Evolutionary conservation across 257 asterid species (phyloP), one percentile per base, ranked within the genome.

Genomic region (Pogostemon cablin): DNA sequence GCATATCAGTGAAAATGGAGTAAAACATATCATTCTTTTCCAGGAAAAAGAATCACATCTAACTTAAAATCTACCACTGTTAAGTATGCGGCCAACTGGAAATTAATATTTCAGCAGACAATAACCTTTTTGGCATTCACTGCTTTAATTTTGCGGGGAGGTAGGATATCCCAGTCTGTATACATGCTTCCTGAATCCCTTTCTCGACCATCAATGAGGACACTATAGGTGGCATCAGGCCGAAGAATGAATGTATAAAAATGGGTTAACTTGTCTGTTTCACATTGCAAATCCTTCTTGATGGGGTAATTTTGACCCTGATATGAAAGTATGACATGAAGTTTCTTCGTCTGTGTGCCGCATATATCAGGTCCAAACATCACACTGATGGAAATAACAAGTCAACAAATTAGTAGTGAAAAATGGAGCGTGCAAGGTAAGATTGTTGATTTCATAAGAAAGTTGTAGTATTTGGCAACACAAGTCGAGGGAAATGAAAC

Each of bases 281-380:
- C 98, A 77, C 97, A 92, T 69, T 88, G 87, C 75, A 92, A 75
- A 72, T 90, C 98, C 90, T 92, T 92, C 85, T 90, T 92, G 72
- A 88, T 80, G 62, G 93, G 93, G 80, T 92, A 86, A 72, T 90
- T 92, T 77, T 86, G 93, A 41, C 98, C 98, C 75, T 92, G 95
- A 62, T 92, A 92, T 1, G 96, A 83, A 58, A 84, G 84, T 70
- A 90, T 92, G 63, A 85, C 86, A 61, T 92, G 98, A 74, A 92
- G 93, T 62, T 90, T 90, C 92, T 92, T 90, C 38, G 91, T 91
- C 84, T 86, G 93, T 35, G 97, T 88, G 77, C 99, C 98, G 53
- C 99, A 95, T 75, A 95, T 53, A 81, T 95, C 99, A 12, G 99
- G 99, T 68, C 98, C 99, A 78, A 95, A 95, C 99, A 95, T 95